These are phyloP conservation scores for Brassica cretica DNA, from an alignment of 345 rosid species.

Conservation along the genomic window DNA sequence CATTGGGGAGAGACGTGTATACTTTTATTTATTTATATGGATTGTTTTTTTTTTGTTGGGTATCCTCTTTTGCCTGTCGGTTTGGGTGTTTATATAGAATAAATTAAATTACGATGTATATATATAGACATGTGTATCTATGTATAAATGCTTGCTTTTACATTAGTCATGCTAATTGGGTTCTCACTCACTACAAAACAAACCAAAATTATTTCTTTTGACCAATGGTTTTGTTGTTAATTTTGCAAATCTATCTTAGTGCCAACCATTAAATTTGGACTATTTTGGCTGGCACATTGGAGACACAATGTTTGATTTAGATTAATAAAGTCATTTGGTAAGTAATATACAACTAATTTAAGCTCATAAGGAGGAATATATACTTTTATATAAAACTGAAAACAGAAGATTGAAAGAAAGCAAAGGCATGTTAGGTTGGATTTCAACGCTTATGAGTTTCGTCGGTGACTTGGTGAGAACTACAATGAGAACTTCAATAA, in stretches of 20 bases:
- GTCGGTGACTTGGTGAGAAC: slow-evolving; percentile 15
- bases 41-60: slow-evolving; percentile 8
- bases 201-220: slow-evolving; percentile 1
- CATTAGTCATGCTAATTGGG: slow-evolving; percentile 7
- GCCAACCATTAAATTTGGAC: slow-evolving; percentile 31
- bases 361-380: not conserved
- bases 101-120: not conserved
- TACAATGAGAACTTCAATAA: not conserved
- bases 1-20: slow-evolving; percentile 19
- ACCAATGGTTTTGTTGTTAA: not conserved
- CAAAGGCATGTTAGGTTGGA: slow-evolving; percentile 5
- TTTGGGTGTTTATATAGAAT: slow-evolving; percentile 25
- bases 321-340: slow-evolving; percentile 3
- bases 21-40: slow-evolving; percentile 5
- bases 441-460: not conserved
- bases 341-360: not conserved
- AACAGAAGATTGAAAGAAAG: slow-evolving; percentile 4
- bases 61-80: slow-evolving; percentile 13
- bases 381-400: not conserved
- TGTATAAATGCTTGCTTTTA: not conserved
- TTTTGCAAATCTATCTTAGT: slow-evolving; percentile 2
- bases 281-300: slow-evolving; percentile 28
- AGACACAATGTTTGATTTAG: slow-evolving; percentile 5
- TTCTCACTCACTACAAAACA: not conserved
- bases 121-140: not conserved